Evolutionary conservation across 2,329 filamentous ascomycete genomes (phyloP).

Genomic region (Penicillium capsulatum): DNA sequence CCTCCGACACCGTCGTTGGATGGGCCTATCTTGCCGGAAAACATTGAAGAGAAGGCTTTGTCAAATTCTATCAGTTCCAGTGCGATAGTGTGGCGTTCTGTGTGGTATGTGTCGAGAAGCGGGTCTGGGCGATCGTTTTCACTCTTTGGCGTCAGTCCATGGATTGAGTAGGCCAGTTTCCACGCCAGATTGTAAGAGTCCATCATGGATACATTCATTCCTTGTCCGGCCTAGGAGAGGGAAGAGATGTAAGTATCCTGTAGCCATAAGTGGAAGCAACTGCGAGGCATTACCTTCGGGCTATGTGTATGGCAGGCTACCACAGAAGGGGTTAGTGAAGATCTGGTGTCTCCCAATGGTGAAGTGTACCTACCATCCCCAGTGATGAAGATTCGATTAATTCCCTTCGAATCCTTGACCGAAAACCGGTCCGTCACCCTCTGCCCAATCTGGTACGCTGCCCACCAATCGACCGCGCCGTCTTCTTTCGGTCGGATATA

Average conservation of each 20-base stretch:
- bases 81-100: slow-evolving; percentile 36
- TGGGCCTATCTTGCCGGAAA: slow-evolving; percentile 36
- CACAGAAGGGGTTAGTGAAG: not conserved
- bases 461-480: slow-evolving; percentile 68
- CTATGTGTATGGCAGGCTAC: slow-evolving; percentile 72
- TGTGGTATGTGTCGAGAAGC: slow-evolving; percentile 37
- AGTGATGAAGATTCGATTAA: slow-evolving; percentile 68
- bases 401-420: slow-evolving; percentile 62
- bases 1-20: slow-evolving; percentile 22
- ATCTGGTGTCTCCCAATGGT: too few relatives aligned
- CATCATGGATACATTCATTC: slow-evolving; percentile 75
- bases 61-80: slow-evolving; percentile 41
- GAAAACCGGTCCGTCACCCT: slow-evolving; percentile 48
- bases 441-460: slow-evolving; percentile 72
- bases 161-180: slow-evolving; percentile 38
- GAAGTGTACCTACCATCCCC: slow-evolving; percentile 52
- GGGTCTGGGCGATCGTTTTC: slow-evolving; percentile 15
- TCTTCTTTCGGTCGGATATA: slow-evolving; percentile 54
- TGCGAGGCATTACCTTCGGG: slow-evolving; percentile 50
- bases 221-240: slow-evolving; percentile 59
- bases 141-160: slow-evolving; percentile 32
- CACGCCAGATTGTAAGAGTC: slow-evolving; percentile 46
- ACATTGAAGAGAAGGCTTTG: slow-evolving; percentile 38
- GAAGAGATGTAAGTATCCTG: not conserved
- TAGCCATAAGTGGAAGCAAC: not conserved